phyloP scores from a whole-genome alignment of 2,329 filamentous ascomycete species.

The Monilinia fructicola region DNA sequence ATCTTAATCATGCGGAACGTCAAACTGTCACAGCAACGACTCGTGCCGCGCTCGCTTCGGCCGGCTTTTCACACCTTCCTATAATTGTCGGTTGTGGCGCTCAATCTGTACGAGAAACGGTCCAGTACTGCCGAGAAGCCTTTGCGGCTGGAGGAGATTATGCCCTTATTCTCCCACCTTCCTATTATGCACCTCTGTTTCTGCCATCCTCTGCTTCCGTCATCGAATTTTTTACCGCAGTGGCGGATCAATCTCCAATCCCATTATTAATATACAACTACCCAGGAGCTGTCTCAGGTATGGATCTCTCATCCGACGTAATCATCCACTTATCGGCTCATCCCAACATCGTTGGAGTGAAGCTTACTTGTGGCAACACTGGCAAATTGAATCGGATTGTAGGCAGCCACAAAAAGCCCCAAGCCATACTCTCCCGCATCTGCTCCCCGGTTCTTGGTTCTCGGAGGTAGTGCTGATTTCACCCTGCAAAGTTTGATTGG shows the following conservation, averaged over 20 bases:
- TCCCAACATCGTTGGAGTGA: slow-evolving; percentile 83
- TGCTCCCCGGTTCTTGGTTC: slow-evolving; percentile 60
- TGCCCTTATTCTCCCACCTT: slow-evolving; percentile 65
- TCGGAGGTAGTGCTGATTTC: slow-evolving; percentile 73
- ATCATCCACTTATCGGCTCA: slow-evolving; percentile 77
- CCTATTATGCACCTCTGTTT: slow-evolving; percentile 64
- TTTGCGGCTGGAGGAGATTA: slow-evolving; percentile 63
- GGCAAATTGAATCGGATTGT: slow-evolving; percentile 59
- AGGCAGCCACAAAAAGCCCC: slow-evolving; percentile 56
- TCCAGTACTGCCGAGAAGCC: slow-evolving; percentile 63
- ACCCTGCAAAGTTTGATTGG: slow-evolving; percentile 68
- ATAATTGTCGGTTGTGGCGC: slow-evolving; percentile 67
- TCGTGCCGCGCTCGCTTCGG: slow-evolving; percentile 58
- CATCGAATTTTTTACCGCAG: slow-evolving; percentile 58
- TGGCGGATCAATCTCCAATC: slow-evolving; percentile 67
- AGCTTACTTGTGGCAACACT: slow-evolving; percentile 86
- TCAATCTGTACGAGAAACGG: slow-evolving; percentile 64
- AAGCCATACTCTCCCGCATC: slow-evolving; percentile 41
- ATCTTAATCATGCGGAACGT: slow-evolving; percentile 61
- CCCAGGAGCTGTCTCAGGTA: slow-evolving; percentile 79
- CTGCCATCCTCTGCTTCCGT: slow-evolving; percentile 50
- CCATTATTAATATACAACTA: slow-evolving; percentile 89
- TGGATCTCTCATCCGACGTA: slow-evolving; percentile 86
- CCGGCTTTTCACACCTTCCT: slow-evolving; percentile 57
- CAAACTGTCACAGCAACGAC: slow-evolving; percentile 59